Evolutionary conservation across 2,329 filamentous ascomycete genomes (phyloP).

Genomic region (Myriosclerotinia duriaeana): DNA sequence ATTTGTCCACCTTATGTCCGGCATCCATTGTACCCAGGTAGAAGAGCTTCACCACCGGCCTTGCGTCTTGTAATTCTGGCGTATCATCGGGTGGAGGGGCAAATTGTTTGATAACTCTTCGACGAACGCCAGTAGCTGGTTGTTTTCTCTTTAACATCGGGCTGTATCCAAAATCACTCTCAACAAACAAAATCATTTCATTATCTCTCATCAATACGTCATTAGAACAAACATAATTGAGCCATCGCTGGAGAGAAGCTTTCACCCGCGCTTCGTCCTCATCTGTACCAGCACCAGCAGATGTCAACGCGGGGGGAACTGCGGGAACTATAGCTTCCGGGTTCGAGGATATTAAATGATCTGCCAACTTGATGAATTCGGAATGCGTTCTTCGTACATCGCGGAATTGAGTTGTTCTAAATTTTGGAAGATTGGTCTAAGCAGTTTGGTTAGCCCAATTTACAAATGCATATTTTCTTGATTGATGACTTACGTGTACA

Average conservation of each 20-base stretch:
- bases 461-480: neutral
- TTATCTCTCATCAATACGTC: constrained; percentile 93
- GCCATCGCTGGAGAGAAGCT: constrained; percentile 85
- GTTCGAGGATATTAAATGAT: constrained; percentile 96
- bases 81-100: constrained; percentile 96
- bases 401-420: constrained; percentile 95
- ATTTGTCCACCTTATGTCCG: constrained; percentile 92
- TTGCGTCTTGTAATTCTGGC: constrained; percentile 84
- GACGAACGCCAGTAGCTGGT: constrained; percentile 88
- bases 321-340: constrained; percentile 92
- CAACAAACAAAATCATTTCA: constrained; percentile 97
- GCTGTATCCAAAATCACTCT: constrained; percentile 97
- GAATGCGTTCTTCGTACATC: constrained; percentile 94
- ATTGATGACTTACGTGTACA: constrained; percentile 71
- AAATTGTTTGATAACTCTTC: constrained; percentile 97
- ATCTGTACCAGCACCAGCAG: constrained; percentile 91
- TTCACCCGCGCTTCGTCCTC: constrained; percentile 93
- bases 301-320: constrained; percentile 90
- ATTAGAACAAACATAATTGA: constrained; percentile 89
- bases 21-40: constrained; percentile 95
- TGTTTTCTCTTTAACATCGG: constrained; percentile 95
- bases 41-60: constrained; percentile 90
- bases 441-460: constrained; percentile 27
- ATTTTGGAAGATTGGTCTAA: constrained; percentile 97
- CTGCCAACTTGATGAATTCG: constrained; percentile 93